Evolutionary conservation across 116 monocot genomes (phyloP).

Genomic region (Zostera marina): DNA sequence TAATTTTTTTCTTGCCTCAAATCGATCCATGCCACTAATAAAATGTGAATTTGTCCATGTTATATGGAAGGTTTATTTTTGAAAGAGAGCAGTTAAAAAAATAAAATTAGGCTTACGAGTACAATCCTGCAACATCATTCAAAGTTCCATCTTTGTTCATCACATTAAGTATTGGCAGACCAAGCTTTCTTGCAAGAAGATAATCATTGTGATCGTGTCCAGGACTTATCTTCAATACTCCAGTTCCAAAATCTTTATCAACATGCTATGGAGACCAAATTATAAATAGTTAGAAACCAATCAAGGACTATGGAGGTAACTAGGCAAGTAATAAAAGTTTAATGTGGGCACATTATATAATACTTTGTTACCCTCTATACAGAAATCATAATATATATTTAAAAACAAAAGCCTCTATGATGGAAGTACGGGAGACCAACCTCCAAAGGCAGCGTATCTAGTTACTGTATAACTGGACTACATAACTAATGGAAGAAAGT

Average conservation of each 20-base stretch:
- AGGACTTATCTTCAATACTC: conserved; percentile 95
- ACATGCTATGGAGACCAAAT: conserved; percentile 57
- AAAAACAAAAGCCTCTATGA: too few species aligned
- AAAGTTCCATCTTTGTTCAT: conserved; percentile 99
- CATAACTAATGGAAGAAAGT: too few species aligned
- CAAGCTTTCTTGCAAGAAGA: conserved; percentile 93
- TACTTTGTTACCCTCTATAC: background rate
- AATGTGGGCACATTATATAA: background rate
- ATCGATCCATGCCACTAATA: conserved; percentile 81
- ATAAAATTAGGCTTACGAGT: conserved; percentile 23
- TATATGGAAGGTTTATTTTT: background rate
- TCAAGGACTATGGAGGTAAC: background rate
- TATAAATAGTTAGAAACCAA: conserved; percentile 1
- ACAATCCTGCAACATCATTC: conserved; percentile 86
- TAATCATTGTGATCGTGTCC: conserved; percentile 99
- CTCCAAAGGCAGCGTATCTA: too few species aligned
- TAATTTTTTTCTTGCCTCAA: conserved; percentile 83
- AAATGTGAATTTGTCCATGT: background rate
- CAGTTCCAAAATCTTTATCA: conserved; percentile 97
- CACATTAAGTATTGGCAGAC: conserved; percentile 90
- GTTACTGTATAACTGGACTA: too few species aligned
- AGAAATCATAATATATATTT: too few species aligned
- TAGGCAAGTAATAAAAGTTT: background rate
- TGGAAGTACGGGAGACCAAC: too few species aligned
- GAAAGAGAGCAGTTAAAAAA: background rate